A percentile compares a stretch with the other conserved stretches of the same genome.
Conservation (phyloP, 768 basidiomycete genomes). For the Lyophyllum decastes region DNA sequence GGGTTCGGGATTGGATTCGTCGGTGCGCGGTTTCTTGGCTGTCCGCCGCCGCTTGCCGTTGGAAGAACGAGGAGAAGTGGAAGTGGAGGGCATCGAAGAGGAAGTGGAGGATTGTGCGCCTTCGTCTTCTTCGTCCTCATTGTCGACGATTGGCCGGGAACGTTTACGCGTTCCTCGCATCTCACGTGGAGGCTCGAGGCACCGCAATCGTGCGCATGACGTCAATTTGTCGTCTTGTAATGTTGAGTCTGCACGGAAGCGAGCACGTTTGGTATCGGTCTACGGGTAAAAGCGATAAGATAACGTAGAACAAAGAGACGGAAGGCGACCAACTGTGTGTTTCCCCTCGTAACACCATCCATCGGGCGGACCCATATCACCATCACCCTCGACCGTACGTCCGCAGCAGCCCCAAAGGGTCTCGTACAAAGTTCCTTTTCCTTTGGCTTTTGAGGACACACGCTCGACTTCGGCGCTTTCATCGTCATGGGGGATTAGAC, state of each 20-base stretch:
- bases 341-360: constrained; percentile 87
- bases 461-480: constrained; percentile 77
- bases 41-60: constrained; percentile 24
- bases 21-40: constrained; percentile 18
- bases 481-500: constrained; percentile 75
- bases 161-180: constrained; percentile 31
- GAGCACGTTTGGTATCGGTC: constrained; percentile 75
- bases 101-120: constrained; percentile 10
- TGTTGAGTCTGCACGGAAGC: constrained; percentile 78
- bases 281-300: constrained; percentile 25
- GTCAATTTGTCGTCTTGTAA: constrained; percentile 65
- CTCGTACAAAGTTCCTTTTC: constrained; percentile 40
- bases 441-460: constrained; percentile 34
- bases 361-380: constrained; percentile 81
- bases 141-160: constrained; percentile 18
- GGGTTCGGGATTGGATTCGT: constrained; percentile 3
- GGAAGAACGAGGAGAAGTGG: constrained; percentile 17
- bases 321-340: constrained; percentile 59
- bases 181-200: constrained; percentile 43
- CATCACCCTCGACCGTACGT: constrained; percentile 70
- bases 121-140: constrained; percentile 15
- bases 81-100: constrained; percentile 12
- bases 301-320: not conserved
- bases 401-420: constrained; percentile 77
- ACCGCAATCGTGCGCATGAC: constrained; percentile 58